Evolutionary conservation across 148 eudicot genomes (phyloP).

Genomic region (Rhododendron molle): DNA sequence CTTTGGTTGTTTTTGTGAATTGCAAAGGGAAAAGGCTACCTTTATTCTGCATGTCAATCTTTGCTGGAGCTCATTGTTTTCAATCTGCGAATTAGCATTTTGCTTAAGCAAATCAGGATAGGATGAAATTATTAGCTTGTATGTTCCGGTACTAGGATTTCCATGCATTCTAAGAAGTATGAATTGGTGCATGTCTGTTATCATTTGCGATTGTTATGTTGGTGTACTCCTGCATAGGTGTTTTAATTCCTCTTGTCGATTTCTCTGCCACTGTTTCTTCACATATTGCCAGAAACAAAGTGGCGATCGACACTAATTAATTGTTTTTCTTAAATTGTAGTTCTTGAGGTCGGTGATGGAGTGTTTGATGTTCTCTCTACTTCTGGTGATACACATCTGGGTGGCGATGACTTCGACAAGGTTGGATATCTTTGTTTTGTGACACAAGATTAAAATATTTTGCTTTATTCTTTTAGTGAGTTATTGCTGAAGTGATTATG

Average conservation of each 20-base stretch:
- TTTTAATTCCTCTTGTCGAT: not conserved
- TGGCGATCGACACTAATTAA: too few species aligned
- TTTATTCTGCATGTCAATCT: not conserved
- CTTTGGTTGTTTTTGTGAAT: not conserved
- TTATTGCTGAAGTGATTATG: not conserved
- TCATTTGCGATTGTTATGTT: not conserved
- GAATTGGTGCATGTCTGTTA: not conserved
- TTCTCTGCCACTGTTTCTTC: not conserved
- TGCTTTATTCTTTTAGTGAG: not conserved
- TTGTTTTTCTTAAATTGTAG: conserved; percentile 27
- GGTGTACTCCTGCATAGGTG: not conserved
- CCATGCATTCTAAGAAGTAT: not conserved
- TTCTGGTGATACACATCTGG: conserved; percentile 96
- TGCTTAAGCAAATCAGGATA: not conserved
- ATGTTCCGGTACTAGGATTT: not conserved
- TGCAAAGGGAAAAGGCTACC: too few species aligned
- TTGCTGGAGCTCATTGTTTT: conserved; percentile 1
- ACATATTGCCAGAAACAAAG: too few species aligned
- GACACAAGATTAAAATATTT: not conserved
- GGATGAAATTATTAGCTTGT: not conserved
- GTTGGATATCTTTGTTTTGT: conserved; percentile 21
- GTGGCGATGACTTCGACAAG: conserved; percentile 99
- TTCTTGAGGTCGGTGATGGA: conserved; percentile 98
- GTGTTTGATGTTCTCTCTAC: conserved; percentile 98
- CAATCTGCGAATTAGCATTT: not conserved